These are phyloP conservation scores for Rhytidhysteron rufulum DNA, from an alignment of 2,329 filamentous ascomycete species.

Conservation along the genomic window DNA sequence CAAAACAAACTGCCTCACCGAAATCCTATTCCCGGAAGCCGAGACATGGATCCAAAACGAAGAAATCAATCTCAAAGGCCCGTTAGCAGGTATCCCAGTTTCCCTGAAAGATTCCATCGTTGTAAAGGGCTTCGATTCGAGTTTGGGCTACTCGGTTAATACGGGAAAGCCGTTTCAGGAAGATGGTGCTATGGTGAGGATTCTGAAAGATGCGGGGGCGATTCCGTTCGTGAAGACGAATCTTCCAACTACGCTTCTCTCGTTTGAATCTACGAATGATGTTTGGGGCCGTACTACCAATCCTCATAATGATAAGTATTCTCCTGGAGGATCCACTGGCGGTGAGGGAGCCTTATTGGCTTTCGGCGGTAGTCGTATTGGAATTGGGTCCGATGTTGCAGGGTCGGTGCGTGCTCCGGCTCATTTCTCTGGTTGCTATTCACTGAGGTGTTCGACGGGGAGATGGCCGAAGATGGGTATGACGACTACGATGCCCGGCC, in stretches of 20 bases:
- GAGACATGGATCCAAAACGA: slow-evolving; percentile 64
- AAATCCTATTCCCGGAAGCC: slow-evolving; percentile 75
- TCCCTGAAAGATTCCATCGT: slow-evolving; percentile 75
- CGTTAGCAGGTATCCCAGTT: slow-evolving; percentile 81
- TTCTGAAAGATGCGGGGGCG: slow-evolving; percentile 82
- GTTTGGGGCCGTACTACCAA: slow-evolving; percentile 82
- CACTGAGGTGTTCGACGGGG: slow-evolving; percentile 80
- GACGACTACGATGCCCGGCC: slow-evolving; percentile 84
- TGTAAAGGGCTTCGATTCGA: slow-evolving; percentile 78
- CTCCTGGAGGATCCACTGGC: slow-evolving; percentile 83
- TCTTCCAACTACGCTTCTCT: slow-evolving; percentile 78
- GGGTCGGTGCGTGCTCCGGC: slow-evolving; percentile 84
- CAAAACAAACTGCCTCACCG: slow-evolving; percentile 85
- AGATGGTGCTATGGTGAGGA: slow-evolving; percentile 69
- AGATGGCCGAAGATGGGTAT: slow-evolving; percentile 85
- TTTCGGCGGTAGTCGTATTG: slow-evolving; percentile 76
- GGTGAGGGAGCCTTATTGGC: slow-evolving; percentile 81
- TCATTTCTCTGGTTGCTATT: slow-evolving; percentile 87
- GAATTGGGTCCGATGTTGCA: slow-evolving; percentile 86
- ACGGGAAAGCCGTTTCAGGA: slow-evolving; percentile 61
- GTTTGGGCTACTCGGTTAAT: slow-evolving; percentile 74
- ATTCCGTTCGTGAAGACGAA: slow-evolving; percentile 94
- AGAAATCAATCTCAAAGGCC: slow-evolving; percentile 69
- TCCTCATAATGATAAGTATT: slow-evolving; percentile 79
- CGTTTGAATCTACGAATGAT: slow-evolving; percentile 75